Percentiles rank a stretch among this genome's conserved stretches.
These are phyloP conservation scores for Sistotremastrum niveocremeum DNA, from an alignment of 768 basidiomycete genomes.

Conservation along the genomic window DNA sequence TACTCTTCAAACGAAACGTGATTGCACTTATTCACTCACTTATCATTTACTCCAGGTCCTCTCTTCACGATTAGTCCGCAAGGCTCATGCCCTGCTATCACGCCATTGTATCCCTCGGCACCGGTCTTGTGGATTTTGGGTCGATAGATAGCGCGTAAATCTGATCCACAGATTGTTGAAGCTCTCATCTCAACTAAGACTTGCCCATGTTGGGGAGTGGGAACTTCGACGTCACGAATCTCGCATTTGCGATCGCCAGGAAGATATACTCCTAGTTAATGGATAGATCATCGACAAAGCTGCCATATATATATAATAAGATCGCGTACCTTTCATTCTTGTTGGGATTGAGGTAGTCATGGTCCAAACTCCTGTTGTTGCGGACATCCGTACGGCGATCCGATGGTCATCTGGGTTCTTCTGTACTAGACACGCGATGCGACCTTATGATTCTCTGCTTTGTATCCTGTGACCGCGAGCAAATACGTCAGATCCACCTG, in stretches of 20 bases:
- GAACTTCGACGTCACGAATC: background rate
- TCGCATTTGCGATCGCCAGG: background rate
- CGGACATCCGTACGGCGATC: no score
- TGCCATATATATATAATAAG: no score
- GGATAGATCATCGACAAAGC: no score
- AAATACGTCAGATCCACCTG: no score
- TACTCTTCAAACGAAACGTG: background rate
- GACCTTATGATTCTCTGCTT: no score
- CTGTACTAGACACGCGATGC: no score
- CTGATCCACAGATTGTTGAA: constrained; percentile 1
- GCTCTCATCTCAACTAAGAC: background rate
- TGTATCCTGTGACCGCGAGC: no score
- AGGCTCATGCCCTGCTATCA: constrained; percentile 1
- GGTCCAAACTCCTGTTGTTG: no score
- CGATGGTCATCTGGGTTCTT: no score
- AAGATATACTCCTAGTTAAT: background rate
- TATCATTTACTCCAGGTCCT: background rate
- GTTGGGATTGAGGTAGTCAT: no score
- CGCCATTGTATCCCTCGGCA: background rate
- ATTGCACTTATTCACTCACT: background rate
- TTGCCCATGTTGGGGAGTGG: background rate
- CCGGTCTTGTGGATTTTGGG: background rate
- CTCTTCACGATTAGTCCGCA: constrained; percentile 1
- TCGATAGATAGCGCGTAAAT: background rate
- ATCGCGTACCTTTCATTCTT: no score